Evolutionary conservation across 306 rosid species (phyloP), one percentile per base, ranked within the genome.

Genomic region (Pterocarpus santalinus): DNA sequence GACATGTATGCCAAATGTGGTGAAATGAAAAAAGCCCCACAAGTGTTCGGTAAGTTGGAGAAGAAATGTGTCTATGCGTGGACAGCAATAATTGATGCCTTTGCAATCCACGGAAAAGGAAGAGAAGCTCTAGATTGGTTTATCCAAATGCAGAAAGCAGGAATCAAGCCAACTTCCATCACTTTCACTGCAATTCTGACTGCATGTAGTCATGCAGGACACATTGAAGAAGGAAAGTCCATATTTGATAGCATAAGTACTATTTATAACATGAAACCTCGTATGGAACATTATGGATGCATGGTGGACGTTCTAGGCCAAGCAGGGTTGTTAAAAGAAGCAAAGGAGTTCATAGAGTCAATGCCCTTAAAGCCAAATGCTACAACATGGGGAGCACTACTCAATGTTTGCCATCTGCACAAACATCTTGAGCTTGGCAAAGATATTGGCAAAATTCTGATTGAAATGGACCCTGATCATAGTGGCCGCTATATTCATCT

Each of bases 1-100:
- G 87, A 90, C 74, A 83, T 87, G 91, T 87, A 87, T 84, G 86
- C 60, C 65, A 90, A 87, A 85, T 85, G 93, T 79, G 93, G 93
- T 38, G 89, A 81, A 58, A 81, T 90, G 91, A 84, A 81, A 69
- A 84, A 79, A 52, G 93, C 89, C 57, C 39, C 72, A 30, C 36
- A 68, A 41, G 83, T 81, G 52, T 85, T 90, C 33, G 69, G 62
- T 14, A 77, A 82, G 53, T 49, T 87, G 83, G 84, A 79, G 80
- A 72, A 85, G 69, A 83, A 69, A 85, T 82, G 85, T 64, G 88
- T 87, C 79, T 83, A 38, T 65, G 68, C 79, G 4, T 87, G 93
- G 93, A 90, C 93, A 7, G 87, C 91, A 17, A 67, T 90, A 80
- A 87, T 90, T 1, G 85, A 86, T 46, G 89, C 88, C 75, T 87